Conservation (phyloP, 2,329 filamentous ascomycete genomes). For the Fusarium cicatricum region DNA sequence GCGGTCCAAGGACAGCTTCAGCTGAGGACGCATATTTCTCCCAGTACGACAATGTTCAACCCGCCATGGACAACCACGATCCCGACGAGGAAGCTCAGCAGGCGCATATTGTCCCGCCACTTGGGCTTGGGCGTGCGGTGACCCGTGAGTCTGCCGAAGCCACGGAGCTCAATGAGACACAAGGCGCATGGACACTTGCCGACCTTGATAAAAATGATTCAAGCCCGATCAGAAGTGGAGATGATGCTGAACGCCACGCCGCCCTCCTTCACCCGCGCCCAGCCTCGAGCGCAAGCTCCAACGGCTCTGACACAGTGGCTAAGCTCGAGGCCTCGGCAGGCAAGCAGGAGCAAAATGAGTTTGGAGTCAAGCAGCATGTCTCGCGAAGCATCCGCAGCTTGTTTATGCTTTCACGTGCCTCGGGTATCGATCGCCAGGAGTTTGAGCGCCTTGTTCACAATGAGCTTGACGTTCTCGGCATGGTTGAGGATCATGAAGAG, state of each 20-base stretch:
- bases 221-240: slow-evolving; percentile 29
- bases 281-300: slow-evolving; percentile 65
- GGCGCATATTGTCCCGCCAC: slow-evolving; percentile 47
- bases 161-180: slow-evolving; percentile 39
- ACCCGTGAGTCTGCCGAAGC: slow-evolving; percentile 27
- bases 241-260: slow-evolving; percentile 46
- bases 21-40: slow-evolving; percentile 78
- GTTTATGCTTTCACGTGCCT: slow-evolving; percentile 73
- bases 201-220: slow-evolving; percentile 54
- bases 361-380: slow-evolving; percentile 81
- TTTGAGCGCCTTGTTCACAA: slow-evolving; percentile 76
- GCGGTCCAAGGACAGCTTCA: slow-evolving; percentile 43
- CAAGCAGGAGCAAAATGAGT: slow-evolving; percentile 69
- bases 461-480: slow-evolving; percentile 73
- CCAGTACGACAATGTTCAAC: slow-evolving; percentile 80
- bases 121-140: slow-evolving; percentile 32
- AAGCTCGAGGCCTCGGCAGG: slow-evolving; percentile 65
- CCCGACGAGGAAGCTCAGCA: slow-evolving; percentile 70
- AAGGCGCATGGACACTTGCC: slow-evolving; percentile 54
- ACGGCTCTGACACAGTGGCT: slow-evolving; percentile 66
- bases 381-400: slow-evolving; percentile 80
- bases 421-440: slow-evolving; percentile 77
- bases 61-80: slow-evolving; percentile 81
- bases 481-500: slow-evolving; percentile 71
- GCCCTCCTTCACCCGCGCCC: slow-evolving; percentile 66